Conservation (phyloP, 495 filamentous ascomycete species). For the Melanomma pulvis-pyrius region DNA sequence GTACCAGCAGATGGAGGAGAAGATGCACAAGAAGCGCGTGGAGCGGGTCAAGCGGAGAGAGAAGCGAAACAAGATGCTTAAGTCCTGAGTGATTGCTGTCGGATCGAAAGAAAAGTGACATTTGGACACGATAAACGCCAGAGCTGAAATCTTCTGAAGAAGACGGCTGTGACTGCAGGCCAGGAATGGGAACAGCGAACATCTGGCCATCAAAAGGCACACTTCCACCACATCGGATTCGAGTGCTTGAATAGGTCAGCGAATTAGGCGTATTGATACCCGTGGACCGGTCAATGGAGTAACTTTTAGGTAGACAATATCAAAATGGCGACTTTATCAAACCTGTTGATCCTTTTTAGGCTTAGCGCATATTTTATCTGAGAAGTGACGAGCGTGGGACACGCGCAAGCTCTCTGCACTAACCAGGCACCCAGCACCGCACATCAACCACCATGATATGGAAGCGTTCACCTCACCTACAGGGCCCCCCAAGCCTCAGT, state of each 20-base stretch:
- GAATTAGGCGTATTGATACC: not conserved
- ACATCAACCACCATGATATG: slow-evolving; percentile 27
- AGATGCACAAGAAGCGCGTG: slow-evolving; percentile 94
- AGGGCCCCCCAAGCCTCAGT: not conserved
- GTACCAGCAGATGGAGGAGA: slow-evolving; percentile 92
- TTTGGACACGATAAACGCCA: not conserved
- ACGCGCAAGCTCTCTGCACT: not conserved
- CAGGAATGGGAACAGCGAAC: too few species aligned
- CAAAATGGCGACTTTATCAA: not conserved
- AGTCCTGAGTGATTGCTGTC: slow-evolving; percentile 73
- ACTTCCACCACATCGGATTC: too few species aligned
- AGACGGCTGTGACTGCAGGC: not conserved
- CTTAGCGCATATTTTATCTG: not conserved
- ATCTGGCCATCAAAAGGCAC: not conserved
- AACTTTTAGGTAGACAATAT: not conserved
- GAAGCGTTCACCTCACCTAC: slow-evolving; percentile 23
- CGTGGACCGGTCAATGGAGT: not conserved
- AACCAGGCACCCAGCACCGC: not conserved
- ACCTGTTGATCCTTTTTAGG: not conserved
- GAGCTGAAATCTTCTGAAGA: not conserved
- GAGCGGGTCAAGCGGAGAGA: slow-evolving; percentile 91
- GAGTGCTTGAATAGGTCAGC: not conserved
- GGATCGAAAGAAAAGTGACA: not conserved
- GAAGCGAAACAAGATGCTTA: slow-evolving; percentile 96
- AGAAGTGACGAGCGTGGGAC: not conserved